Evolutionary conservation across 495 filamentous ascomycete species (phyloP).

Genomic region (Xylaria longipes): DNA sequence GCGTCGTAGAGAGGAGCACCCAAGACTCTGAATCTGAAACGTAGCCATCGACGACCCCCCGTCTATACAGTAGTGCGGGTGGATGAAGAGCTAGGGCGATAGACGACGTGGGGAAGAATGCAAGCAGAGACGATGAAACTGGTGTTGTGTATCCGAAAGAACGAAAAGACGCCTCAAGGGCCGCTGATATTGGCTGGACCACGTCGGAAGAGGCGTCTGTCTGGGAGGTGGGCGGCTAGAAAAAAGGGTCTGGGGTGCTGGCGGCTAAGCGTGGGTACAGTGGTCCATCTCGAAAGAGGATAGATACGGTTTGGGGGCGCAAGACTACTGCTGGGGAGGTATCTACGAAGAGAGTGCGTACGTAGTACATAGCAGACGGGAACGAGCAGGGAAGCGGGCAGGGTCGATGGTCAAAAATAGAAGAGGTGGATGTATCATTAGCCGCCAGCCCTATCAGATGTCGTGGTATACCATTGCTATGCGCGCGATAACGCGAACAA

Average conservation of each 20-base stretch:
- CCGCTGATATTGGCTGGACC: constrained; percentile 54
- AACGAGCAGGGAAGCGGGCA: constrained; percentile 28
- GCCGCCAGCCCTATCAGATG: constrained; percentile 41
- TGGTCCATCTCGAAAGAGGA: constrained; percentile 7
- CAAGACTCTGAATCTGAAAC: constrained; percentile 53
- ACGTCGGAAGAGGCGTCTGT: constrained; percentile 56
- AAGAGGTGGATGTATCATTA: constrained; percentile 35
- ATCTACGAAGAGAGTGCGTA: background rate
- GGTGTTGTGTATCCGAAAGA: constrained; percentile 55
- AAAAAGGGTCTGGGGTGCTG: constrained; percentile 42
- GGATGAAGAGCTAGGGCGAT: constrained; percentile 42
- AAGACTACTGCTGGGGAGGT: background rate
- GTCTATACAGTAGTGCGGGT: constrained; percentile 31
- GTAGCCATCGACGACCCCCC: constrained; percentile 34
- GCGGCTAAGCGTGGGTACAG: constrained; percentile 44
- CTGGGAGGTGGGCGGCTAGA: constrained; percentile 57
- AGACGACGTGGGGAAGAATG: constrained; percentile 39
- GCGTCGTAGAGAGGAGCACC: constrained; percentile 32
- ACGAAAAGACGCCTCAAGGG: constrained; percentile 45
- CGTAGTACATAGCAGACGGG: background rate
- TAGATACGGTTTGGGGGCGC: constrained; percentile 33
- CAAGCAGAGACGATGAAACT: constrained; percentile 54
- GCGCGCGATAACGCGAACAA: constrained; percentile 32
- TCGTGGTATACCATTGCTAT: constrained; percentile 26
- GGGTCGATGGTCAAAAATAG: constrained; percentile 40